A percentile compares a stretch with the other conserved stretches of the same genome.
Evolutionary conservation across 169 alveolate species (phyloP).

Genomic region (Eimeria praecox): DNA sequence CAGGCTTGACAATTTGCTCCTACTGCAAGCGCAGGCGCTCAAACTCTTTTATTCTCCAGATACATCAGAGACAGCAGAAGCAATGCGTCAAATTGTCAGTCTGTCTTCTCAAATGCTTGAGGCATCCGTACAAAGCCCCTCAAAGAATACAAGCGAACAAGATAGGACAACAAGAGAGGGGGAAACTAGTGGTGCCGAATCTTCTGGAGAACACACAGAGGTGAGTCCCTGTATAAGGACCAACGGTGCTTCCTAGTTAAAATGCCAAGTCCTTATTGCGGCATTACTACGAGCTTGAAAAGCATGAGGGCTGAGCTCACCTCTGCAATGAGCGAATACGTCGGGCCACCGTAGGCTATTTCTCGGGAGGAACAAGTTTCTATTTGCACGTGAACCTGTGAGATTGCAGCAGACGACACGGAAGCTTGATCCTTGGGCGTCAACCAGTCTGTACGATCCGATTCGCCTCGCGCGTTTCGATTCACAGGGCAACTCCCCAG

Average conservation of each 20-base stretch:
- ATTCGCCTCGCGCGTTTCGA: slow-evolving; percentile 5
- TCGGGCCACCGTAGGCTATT: neutral
- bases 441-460: slow-evolving; percentile 60
- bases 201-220: slow-evolving; percentile 9
- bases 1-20: slow-evolving; percentile 36
- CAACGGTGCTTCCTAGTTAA: neutral
- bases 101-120: slow-evolving; percentile 42
- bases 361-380: neutral
- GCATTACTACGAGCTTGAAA: neutral
- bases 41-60: slow-evolving; percentile 55
- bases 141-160: neutral
- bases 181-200: neutral
- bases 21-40: slow-evolving; percentile 52
- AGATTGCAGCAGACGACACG: neutral
- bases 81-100: slow-evolving; percentile 28
- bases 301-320: neutral
- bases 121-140: neutral
- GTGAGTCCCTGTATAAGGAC: neutral
- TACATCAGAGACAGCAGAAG: slow-evolving; percentile 55
- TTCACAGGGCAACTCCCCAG: neutral
- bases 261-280: neutral
- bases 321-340: neutral
- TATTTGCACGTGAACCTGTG: neutral
- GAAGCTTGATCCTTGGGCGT: slow-evolving; percentile 36
- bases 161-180: neutral